Evolutionary conservation across 2,329 filamentous ascomycete species (phyloP), one percentile per base, ranked within the genome.

Genomic region (Trichocomaceae sp.): DNA sequence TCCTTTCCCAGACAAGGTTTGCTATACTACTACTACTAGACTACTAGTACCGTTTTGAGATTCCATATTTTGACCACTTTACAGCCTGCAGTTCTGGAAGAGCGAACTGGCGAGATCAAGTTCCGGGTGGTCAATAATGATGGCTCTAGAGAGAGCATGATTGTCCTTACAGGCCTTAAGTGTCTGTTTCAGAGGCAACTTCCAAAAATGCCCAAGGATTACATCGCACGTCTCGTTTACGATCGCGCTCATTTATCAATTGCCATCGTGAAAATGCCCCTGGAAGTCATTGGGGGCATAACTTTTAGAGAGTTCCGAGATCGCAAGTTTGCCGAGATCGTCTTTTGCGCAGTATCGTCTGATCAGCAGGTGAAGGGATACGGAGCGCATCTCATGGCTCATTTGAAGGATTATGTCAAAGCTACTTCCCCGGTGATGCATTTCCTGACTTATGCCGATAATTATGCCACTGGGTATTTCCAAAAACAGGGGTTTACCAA

Each of bases 401-500:
- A 99, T 69, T 76, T 99, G 47, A 99, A 99, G 74, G 84, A 99
- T 75, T 99, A 96, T 65, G 93, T 99, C 70, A 96, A 96, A 71
- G 91, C 92, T 5, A 96, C 92, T 0, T 95, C 89, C 53, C 86
- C 91, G 61, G 91, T 99, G 48, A 97, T 96, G 91, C 91, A 99
- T 72, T 99, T 99, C 72, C 79, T 99, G 2, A 99, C 93, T 1
- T 99, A 99, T 66, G 93, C 93, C 60, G 93, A 99, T 71, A 99
- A 99, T 71, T 97, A 97, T 67, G 93, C 93, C 39, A 99, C 96
- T 61, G 93, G 93, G 10, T 99, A 97, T 71, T 99, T 99, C 73
- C 95, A 97, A 72, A 99, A 99, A 70, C 93, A 99, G 69, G 93
- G 93, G 0, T 99, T 99, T 67, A 97, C 93, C 1, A 99, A 99